Percentiles rank a stretch among this genome's conserved stretches.
These are phyloP conservation scores for Polygonum maritimum DNA, from an alignment of 148 eudicot species.

Conservation along the genomic window DNA sequence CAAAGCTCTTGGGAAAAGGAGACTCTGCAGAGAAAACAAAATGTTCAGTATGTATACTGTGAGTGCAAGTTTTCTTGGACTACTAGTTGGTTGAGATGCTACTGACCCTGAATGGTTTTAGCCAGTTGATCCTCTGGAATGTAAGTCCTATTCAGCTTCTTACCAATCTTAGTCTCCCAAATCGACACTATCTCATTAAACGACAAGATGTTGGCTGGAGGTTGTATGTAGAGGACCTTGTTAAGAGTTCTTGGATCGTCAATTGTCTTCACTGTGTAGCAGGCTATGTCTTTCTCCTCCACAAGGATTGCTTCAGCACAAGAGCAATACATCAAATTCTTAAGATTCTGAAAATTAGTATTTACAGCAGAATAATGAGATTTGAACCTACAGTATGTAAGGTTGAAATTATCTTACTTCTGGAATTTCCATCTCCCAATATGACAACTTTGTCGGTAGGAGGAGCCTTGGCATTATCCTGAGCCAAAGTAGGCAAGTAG, in stretches of 20 bases:
- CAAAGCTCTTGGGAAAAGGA: slow-evolving; percentile 3
- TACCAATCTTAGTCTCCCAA: slow-evolving; percentile 26
- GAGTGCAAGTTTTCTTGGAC: not conserved
- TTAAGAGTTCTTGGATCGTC: slow-evolving; percentile 19
- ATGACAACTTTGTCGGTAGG: slow-evolving; percentile 24
- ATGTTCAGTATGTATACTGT: not conserved
- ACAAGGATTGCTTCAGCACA: not conserved
- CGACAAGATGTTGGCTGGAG: slow-evolving; percentile 13
- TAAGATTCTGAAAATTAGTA: not conserved
- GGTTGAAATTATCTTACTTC: slow-evolving; percentile 12
- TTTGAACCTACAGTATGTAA: not conserved
- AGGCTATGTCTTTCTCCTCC: slow-evolving; percentile 17
- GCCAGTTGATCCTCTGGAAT: slow-evolving; percentile 20
- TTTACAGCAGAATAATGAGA: not conserved
- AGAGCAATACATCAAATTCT: not conserved
- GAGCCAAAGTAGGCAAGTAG: slow-evolving; percentile 19
- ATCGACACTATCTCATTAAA: slow-evolving; percentile 19
- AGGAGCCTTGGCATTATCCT: slow-evolving; percentile 15
- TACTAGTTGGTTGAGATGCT: not conserved
- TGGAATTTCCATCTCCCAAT: slow-evolving; percentile 21
- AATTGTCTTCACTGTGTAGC: slow-evolving; percentile 11
- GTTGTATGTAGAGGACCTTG: slow-evolving; percentile 16
- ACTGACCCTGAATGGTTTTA: slow-evolving; percentile 16
- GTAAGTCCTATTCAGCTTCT: slow-evolving; percentile 16
- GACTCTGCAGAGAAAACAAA: not conserved